Evolutionary conservation across 805 yeast species (phyloP), one percentile per base, ranked within the genome.

Genomic region (Cyberlindnera mississippiensis): DNA sequence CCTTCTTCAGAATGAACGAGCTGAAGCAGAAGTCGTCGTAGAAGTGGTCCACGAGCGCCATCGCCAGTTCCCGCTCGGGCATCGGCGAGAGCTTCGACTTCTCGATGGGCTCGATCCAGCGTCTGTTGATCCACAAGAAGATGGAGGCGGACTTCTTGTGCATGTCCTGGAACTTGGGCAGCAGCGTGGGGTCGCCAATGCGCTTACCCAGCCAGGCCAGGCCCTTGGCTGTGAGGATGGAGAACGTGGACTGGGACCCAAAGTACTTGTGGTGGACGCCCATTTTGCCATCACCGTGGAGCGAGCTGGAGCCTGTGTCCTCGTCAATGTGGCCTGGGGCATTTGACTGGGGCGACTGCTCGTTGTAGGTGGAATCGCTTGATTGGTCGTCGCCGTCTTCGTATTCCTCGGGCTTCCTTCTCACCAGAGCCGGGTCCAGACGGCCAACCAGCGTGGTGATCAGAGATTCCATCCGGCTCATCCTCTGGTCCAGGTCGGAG

Each of bases 161-260:
- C 11, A 67, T 30, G 3, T 42, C 43, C 19, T 51, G 48, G 33
- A 67, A 57, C 2, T 60, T 63, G 1, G 27, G 19, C 0, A 40
- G 20, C 2, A 57, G 28, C 2, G 45, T 28, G 3, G 48, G 44
- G 31, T 56, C 60, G 16, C 52, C 51, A 4, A 50, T 39, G 12
- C 42, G 44, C 26, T 45, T 48, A 5, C 48, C 38, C 18, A 73
- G 47, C 75, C 76, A 69, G 30, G 53, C 51, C 6, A 73, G 28
- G 10, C 79, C 78, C 29, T 51, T 45, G 4, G 59, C 50, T 6
- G 74, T 65, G 35, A 72, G 61, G n/a, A 72, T 45, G 1, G 75
- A 67, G 38, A 72, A 49, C 0, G 54, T 45, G 1, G 53, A 47
- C 28, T 54, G 60, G 3, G 59, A 36, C 0, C 60, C 60, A 37